Conservation (phyloP, 2,329 filamentous ascomycete genomes). For the Hymenoscyphus infarciens region DNA sequence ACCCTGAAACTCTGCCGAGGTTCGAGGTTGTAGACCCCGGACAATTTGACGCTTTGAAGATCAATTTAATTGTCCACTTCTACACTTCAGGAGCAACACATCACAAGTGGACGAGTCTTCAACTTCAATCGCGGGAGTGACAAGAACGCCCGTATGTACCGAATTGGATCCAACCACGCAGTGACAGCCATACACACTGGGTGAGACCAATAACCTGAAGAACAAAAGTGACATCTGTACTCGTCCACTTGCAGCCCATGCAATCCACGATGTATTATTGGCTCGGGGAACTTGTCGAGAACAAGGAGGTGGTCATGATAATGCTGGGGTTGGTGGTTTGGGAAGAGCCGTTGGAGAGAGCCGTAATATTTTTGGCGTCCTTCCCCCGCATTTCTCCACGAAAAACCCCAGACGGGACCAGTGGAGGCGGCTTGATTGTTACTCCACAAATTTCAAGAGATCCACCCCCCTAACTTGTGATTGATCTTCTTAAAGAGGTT, state of each 20-base stretch:
- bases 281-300: neutral
- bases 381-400: slow-evolving; percentile 3
- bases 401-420: neutral
- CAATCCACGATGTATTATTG: neutral
- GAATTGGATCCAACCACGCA: neutral
- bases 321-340: neutral
- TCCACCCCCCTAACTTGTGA: neutral
- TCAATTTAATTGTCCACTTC: no score
- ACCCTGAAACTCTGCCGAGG: no score
- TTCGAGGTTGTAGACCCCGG: no score
- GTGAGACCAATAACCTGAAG: neutral
- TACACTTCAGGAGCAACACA: neutral
- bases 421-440: neutral
- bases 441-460: neutral
- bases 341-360: neutral
- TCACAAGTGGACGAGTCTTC: neutral
- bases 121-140: neutral
- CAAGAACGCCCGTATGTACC: neutral
- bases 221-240: neutral
- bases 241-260: neutral
- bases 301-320: neutral
- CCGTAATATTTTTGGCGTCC: neutral
- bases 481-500: neutral
- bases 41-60: no score
- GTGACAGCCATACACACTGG: neutral